phyloP scores from a whole-genome alignment of 805 yeast genomes.

The Monosporozyma siamensis region DNA sequence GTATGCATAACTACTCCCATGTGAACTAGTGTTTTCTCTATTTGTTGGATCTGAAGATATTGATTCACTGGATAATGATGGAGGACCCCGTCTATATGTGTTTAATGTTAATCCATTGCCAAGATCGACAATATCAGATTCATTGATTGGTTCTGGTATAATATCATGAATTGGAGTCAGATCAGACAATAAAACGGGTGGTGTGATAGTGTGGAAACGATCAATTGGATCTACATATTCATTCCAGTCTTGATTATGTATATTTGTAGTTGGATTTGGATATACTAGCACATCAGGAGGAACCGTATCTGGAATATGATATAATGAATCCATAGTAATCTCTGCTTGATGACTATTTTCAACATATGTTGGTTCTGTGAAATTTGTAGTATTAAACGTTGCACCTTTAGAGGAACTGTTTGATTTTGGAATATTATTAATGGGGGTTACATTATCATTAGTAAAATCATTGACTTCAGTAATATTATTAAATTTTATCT shows the following conservation, averaged over 20 bases:
- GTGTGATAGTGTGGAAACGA: neutral
- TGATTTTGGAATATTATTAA: neutral
- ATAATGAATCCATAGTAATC: neutral
- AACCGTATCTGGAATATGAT: neutral
- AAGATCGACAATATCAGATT: slow-evolving; percentile 21
- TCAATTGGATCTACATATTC: neutral
- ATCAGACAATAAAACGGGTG: neutral
- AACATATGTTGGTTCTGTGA: neutral
- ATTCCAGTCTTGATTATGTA: neutral
- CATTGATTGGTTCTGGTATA: neutral
- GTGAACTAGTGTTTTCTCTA: neutral
- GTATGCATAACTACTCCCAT: neutral
- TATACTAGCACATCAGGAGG: neutral
- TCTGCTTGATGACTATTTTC: neutral
- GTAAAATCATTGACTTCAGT: neutral
- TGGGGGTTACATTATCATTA: neutral
- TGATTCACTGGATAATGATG: slow-evolving; percentile 31
- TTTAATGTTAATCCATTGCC: slow-evolving; percentile 31
- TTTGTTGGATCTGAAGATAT: neutral
- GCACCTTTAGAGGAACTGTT: neutral
- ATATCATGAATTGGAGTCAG: neutral
- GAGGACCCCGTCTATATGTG: slow-evolving; percentile 31
- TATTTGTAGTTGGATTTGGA: neutral
- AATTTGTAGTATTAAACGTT: neutral
- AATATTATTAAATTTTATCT: neutral